Evolutionary conservation across 1,139 yeast genomes (phyloP).

Genomic region (Blastobotrys buckinghamii): DNA sequence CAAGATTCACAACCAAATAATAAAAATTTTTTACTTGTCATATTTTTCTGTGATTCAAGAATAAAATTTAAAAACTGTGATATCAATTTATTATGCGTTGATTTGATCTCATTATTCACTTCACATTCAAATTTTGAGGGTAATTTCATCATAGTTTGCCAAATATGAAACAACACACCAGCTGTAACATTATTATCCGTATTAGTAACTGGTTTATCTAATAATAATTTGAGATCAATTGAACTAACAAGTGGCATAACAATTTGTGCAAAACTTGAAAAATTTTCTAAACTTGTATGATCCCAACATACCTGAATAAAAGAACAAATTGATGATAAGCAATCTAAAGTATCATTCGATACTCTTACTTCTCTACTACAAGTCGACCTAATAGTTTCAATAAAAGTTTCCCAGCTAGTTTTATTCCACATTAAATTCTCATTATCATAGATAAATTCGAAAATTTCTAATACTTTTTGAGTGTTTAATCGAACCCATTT

Average conservation of each 20-base stretch:
- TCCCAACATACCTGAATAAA: constrained; percentile 14
- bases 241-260: constrained; percentile 4
- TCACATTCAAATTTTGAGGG: neutral
- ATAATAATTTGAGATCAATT: neutral
- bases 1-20: neutral
- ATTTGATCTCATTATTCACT: neutral
- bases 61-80: neutral
- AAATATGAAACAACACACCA: constrained; percentile 3
- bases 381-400: constrained; percentile 12
- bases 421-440: neutral
- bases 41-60: neutral
- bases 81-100: neutral
- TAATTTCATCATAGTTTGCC: constrained; percentile 1
- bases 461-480: neutral
- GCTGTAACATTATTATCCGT: neutral
- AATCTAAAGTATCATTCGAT: constrained; percentile 21
- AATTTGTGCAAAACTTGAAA: constrained; percentile 2
- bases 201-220: neutral
- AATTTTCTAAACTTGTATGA: neutral
- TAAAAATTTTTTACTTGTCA: neutral
- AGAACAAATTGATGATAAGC: constrained; percentile 19
- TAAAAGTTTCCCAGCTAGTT: constrained; percentile 1
- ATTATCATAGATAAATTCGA: neutral
- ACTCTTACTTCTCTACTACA: constrained; percentile 22
- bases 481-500: constrained; percentile 5